phyloP scores from a whole-genome alignment of 2,329 filamentous ascomycete genomes.

The Arthrocladium fulminans region DNA sequence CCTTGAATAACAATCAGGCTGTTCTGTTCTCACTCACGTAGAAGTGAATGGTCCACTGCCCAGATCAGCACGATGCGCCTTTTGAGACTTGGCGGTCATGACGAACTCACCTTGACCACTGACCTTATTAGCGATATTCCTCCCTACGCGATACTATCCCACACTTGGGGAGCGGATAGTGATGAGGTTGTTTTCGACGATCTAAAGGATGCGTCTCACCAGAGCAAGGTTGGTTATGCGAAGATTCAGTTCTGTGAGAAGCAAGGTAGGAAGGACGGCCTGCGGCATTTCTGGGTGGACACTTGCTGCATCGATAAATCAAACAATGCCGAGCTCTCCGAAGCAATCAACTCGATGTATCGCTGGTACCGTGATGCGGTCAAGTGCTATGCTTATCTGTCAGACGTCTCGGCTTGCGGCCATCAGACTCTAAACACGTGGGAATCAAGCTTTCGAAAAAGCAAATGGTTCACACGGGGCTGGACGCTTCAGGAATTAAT shows the following conservation, averaged over 20 bases:
- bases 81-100: constrained; percentile 5
- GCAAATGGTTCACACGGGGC: constrained; percentile 12
- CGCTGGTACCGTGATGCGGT: constrained; percentile 20
- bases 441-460: constrained; percentile 5
- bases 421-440: neutral
- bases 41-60: too few relatives aligned
- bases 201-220: constrained; percentile 3
- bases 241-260: constrained; percentile 12
- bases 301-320: constrained; percentile 24
- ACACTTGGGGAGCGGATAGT: constrained; percentile 21
- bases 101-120: neutral
- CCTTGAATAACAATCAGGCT: too few relatives aligned
- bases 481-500: constrained; percentile 15
- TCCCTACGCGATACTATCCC: constrained; percentile 23
- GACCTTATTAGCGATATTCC: constrained; percentile 7
- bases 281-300: constrained; percentile 23
- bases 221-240: constrained; percentile 8
- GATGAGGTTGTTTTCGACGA: constrained; percentile 22
- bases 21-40: too few relatives aligned
- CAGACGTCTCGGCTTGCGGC: constrained; percentile 10
- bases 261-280: constrained; percentile 6
- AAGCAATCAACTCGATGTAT: constrained; percentile 22
- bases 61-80: constrained; percentile 13
- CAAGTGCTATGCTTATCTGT: constrained; percentile 14
- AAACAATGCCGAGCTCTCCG: constrained; percentile 15